These are phyloP conservation scores for Chytriomyces confervae DNA, from an alignment of 192 early-diverging fungal species.

Conservation along the genomic window DNA sequence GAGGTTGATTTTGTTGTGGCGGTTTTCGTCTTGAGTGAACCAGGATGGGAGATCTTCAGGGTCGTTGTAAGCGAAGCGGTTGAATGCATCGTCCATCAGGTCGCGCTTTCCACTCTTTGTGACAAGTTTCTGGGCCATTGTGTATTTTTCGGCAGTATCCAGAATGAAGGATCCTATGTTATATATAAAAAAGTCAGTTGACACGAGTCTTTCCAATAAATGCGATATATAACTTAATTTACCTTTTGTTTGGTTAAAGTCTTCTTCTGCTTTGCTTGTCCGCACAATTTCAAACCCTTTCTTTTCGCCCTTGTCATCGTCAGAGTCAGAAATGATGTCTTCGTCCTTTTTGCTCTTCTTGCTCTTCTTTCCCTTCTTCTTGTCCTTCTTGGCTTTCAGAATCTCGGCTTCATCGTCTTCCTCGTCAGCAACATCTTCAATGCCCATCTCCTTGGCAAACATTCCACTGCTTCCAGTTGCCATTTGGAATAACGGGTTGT, in stretches of 20 bases:
- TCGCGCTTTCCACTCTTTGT: conserved; percentile 80
- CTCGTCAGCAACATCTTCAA: conserved; percentile 43
- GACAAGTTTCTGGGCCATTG: conserved; percentile 82
- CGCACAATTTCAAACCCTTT: conserved; percentile 60
- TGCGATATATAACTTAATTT: not conserved
- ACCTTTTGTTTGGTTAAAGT: conserved; percentile 37
- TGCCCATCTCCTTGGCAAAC: conserved; percentile 47
- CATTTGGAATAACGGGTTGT: conserved; percentile 89
- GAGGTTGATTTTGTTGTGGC: conserved; percentile 85
- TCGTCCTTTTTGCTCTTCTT: conserved; percentile 14
- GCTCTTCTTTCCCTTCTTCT: conserved; percentile 31
- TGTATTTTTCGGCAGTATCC: conserved; percentile 91
- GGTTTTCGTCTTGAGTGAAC: conserved; percentile 91
- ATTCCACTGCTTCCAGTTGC: conserved; percentile 41
- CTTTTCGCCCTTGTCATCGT: conserved; percentile 63
- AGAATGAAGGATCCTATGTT: conserved; percentile 62
- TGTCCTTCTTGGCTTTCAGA: conserved; percentile 15
- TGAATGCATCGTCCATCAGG: conserved; percentile 91
- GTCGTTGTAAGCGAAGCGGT: conserved; percentile 87
- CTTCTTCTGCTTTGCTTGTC: conserved; percentile 33
- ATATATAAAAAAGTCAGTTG: not conserved
- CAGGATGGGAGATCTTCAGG: conserved; percentile 84
- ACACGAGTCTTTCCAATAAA: not conserved
- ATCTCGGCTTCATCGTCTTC: conserved; percentile 38
- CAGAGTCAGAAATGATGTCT: conserved; percentile 30